phyloP scores from a whole-genome alignment of 2,329 filamentous ascomycete genomes.

The Fusarium lyarnte region DNA sequence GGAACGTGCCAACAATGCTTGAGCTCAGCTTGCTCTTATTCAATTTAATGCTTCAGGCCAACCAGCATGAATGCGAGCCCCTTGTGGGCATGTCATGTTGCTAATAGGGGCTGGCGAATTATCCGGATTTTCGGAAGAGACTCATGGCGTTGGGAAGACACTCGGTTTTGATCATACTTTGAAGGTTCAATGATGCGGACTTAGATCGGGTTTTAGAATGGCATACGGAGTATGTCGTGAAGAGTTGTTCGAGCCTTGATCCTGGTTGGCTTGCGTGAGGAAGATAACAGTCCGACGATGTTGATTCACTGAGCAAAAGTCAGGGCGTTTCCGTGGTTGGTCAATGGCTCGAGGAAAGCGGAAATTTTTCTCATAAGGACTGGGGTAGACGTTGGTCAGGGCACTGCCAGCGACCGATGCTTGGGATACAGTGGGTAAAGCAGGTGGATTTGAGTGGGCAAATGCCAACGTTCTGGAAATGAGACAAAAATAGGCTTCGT shows the following conservation, averaged over 20 bases:
- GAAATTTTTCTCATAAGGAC: constrained; percentile 30
- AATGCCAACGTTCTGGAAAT: not conserved
- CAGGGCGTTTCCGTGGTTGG: constrained; percentile 6
- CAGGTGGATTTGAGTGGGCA: constrained; percentile 14
- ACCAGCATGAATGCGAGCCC: constrained; percentile 19
- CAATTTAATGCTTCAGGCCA: constrained; percentile 13
- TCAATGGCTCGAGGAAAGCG: constrained; percentile 30
- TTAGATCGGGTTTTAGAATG: constrained; percentile 30
- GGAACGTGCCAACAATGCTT: constrained; percentile 35
- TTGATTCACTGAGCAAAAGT: constrained; percentile 13
- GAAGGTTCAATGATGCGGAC: constrained; percentile 16
- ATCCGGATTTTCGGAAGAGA: constrained; percentile 7
- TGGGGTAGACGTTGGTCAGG: constrained; percentile 27
- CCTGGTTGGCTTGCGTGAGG: constrained; percentile 26
- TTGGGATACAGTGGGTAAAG: constrained; percentile 25
- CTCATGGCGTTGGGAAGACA: constrained; percentile 20
- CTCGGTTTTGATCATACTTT: constrained; percentile 6
- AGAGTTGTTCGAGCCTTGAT: constrained; percentile 30
- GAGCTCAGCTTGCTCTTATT: constrained; percentile 6
- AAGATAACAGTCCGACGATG: not conserved
- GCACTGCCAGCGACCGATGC: constrained; percentile 25
- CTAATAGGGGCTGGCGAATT: constrained; percentile 18
- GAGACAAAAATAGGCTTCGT: constrained; percentile 1
- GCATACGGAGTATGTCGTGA: constrained; percentile 22
- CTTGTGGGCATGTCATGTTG: constrained; percentile 3